Evolutionary conservation across 441 rosid genomes (phyloP), one percentile per base, ranked within the genome.

Genomic region (Pelargonium cotyledonis): DNA sequence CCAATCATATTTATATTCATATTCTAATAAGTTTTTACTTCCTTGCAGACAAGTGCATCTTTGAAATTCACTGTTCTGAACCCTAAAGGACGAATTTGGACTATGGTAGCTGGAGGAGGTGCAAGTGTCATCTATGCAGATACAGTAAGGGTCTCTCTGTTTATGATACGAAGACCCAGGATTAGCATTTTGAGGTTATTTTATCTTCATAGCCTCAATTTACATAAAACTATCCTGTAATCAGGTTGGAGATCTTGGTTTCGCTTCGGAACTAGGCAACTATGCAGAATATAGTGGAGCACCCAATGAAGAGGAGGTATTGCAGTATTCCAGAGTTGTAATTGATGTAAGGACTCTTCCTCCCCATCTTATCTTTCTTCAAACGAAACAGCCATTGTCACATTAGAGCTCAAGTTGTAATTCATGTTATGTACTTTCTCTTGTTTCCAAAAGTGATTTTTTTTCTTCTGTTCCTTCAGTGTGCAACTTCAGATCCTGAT

Each of bases 41-140:
- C 6, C 65, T 75, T 86, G 80, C 87, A 93, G 98, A 93, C 98
- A 65, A 91, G 96, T 74, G 92, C 98, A 12, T 91, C 97, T 66
- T 79, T 93, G 84, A 91, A 93, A 76, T 93, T 93, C 85, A 93
- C 96, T 0, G 92, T 90, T 79, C 75, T 93, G 81, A 93, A 93
- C 78, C 97, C 98, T n/a, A 84, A 84, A 73, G 98, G 97, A 69
- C 77, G 97, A 80, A 93, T 93, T 72, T 92, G 97, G 98, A 92
- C 97, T 63, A 89, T 92, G 98, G 97, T 90, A 0, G 97, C 96
- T 71, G 98, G 98, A 72, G 97, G 97, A 72, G 98, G 97, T 77
- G 98, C 98, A 67, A 89, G 96, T 76, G 98, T 93, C 78, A 91
- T 93, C 75, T 91, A 93, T 75, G 98, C 98, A 0, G 97, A 89